Evolutionary conservation across 371 early-diverging fungal species (phyloP), one percentile per base, ranked within the genome.

Genomic region (Mortierella sp.): DNA sequence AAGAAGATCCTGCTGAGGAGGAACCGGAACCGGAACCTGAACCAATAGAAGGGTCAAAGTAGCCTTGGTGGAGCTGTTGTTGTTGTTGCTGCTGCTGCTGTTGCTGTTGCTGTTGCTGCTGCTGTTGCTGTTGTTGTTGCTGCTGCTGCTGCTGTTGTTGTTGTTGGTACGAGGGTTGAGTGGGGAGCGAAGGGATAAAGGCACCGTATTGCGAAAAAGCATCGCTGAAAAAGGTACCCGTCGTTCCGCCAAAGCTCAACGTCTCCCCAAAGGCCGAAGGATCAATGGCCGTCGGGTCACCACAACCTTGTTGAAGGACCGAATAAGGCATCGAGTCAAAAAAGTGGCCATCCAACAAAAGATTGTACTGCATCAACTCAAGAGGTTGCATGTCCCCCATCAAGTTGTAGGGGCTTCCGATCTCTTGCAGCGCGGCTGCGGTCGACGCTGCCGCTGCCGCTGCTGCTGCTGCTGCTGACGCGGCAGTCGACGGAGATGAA

Each of bases 351-450:
- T 71, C 77, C 43, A 71, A 59, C 25, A 76, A 26, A 12, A 76
- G 68, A 68, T 76, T 76, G 72, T 71, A 76, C 57, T 76, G 77
- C 65, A 71, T 43, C 25, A 72, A 26, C 59, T 77, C 72, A 23
- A 72, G 26, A 25, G 72, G 68, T 12, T 57, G 65, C 68, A 76
- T 71, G 15, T 64, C 67, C 11, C 66, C 62, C 63, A 66, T 63
- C 25, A 75, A 9, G 21, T 44, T 60, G 55, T 52, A 60, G 18
- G 60, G 26, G 56, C 37, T 53, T 53, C 64, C 63, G 45, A 70
- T 56, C n/a, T 60, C 70, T 55, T 75, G 75, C 5, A 68, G 47
- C 18, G 63, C 64, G 1, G 63, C 37, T 37, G 37, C 37, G 50
- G 57, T 60, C 46, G 45, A 26, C n/a, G 64, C 57, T 64, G 64